A percentile compares a stretch with the other conserved stretches of the same genome.
Evolutionary conservation across 2,329 filamentous ascomycete genomes (phyloP).

Genomic region (Microascus cirrosus): DNA sequence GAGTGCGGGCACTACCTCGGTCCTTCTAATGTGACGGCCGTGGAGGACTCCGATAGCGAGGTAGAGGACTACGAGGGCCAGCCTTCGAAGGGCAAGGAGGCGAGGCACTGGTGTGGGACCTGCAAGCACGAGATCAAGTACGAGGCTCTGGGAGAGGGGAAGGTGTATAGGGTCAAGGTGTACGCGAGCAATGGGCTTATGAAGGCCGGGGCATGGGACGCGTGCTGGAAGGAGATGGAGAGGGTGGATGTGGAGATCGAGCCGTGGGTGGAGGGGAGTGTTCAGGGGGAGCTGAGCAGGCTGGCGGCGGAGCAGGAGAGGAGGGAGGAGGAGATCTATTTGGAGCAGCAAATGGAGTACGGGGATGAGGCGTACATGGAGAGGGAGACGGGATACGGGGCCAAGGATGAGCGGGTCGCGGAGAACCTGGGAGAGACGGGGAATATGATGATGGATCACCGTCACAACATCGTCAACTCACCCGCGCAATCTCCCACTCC

Average conservation of each 20-base stretch:
- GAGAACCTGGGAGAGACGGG: background rate
- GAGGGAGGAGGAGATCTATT: conserved; percentile 21
- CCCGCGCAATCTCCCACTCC: background rate
- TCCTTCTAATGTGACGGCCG: conserved; percentile 36
- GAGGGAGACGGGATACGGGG: conserved; percentile 2
- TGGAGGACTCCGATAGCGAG: conserved; percentile 30
- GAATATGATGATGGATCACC: background rate
- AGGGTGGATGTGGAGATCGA: conserved; percentile 90
- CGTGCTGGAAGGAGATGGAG: conserved; percentile 97
- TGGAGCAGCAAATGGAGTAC: conserved; percentile 17
- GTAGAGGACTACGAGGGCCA: conserved; percentile 11
- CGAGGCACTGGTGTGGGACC: conserved; percentile 44
- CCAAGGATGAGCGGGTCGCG: background rate
- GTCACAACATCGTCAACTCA: background rate
- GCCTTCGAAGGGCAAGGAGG: conserved; percentile 10
- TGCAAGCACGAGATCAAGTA: conserved; percentile 44
- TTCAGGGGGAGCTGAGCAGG: conserved; percentile 50
- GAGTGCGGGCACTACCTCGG: conserved; percentile 69
- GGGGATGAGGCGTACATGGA: conserved; percentile 12
- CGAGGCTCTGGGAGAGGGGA: conserved; percentile 39
- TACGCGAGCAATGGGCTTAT: conserved; percentile 94
- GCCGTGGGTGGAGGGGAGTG: conserved; percentile 51
- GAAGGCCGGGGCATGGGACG: conserved; percentile 81
- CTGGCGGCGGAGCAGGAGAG: conserved; percentile 35
- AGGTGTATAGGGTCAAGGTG: conserved; percentile 69